Percentiles rank a stretch among this genome's conserved stretches.
Evolutionary conservation across 805 yeast genomes (phyloP).

Genomic region (Cyberlindnera japonica): DNA sequence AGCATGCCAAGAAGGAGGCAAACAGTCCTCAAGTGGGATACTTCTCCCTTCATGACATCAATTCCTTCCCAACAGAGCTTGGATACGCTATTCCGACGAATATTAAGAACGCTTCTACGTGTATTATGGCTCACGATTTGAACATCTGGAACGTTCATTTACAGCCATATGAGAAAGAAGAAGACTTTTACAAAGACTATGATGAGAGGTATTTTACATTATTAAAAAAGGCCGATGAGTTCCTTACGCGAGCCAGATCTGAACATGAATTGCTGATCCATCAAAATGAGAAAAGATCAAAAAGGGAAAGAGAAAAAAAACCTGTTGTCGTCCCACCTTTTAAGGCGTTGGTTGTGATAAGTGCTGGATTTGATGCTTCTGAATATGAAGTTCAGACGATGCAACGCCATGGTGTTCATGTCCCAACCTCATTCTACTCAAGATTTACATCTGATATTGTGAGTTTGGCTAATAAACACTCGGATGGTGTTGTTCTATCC

Average conservation of each 20-base stretch:
- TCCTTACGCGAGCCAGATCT: slow-evolving; percentile 45
- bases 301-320: slow-evolving; percentile 7
- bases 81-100: slow-evolving; percentile 72
- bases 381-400: slow-evolving; percentile 78
- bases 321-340: slow-evolving; percentile 30
- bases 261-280: slow-evolving; percentile 33
- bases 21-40: slow-evolving; percentile 66
- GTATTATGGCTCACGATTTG: slow-evolving; percentile 71
- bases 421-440: slow-evolving; percentile 76
- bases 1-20: slow-evolving; percentile 37
- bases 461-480: slow-evolving; percentile 59
- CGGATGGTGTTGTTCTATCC: slow-evolving; percentile 61
- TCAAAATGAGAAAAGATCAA: not conserved
- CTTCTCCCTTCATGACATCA: slow-evolving; percentile 79
- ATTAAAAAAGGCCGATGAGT: slow-evolving; percentile 64
- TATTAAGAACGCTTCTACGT: slow-evolving; percentile 72
- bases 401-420: slow-evolving; percentile 81
- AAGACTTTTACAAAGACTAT: slow-evolving; percentile 63
- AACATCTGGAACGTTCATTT: slow-evolving; percentile 84
- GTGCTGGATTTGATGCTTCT: slow-evolving; percentile 87
- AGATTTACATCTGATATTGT: slow-evolving; percentile 69
- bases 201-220: slow-evolving; percentile 56
- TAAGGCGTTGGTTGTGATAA: slow-evolving; percentile 60
- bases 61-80: slow-evolving; percentile 79
- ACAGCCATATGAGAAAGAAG: slow-evolving; percentile 57